These are phyloP conservation scores for Punctularia strigosozonata DNA, from an alignment of 768 basidiomycete species.

Conservation along the genomic window DNA sequence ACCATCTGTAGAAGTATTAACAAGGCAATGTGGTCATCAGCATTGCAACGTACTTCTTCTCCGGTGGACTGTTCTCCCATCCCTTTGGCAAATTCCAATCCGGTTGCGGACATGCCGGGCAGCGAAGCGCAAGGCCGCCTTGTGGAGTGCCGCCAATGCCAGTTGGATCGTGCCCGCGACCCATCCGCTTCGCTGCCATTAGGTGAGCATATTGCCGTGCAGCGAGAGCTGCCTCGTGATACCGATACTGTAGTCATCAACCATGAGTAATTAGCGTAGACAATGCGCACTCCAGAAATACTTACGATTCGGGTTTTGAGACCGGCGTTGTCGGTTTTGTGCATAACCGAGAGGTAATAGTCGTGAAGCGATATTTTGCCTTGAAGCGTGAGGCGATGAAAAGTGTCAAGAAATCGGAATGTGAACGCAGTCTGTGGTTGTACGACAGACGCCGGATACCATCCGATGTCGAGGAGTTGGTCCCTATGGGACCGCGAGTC, in stretches of 20 bases:
- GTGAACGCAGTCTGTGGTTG: neutral
- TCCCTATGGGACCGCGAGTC: neutral
- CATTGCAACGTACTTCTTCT: neutral
- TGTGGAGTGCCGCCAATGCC: neutral
- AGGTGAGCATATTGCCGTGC: neutral
- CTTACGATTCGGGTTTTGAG: neutral
- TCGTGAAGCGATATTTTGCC: neutral
- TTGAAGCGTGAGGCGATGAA: neutral
- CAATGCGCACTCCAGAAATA: neutral
- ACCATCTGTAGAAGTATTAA: constrained; percentile 8
- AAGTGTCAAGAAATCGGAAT: neutral
- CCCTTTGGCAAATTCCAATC: constrained; percentile 3
- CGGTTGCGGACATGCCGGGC: constrained; percentile 6
- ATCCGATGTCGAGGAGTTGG: neutral
- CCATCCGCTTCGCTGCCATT: neutral
- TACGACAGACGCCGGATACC: neutral
- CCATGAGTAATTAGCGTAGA: neutral
- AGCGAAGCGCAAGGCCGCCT: constrained; percentile 3
- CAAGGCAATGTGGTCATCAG: neutral
- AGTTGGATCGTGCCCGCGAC: constrained; percentile 4
- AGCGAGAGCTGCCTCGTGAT: constrained; percentile 1
- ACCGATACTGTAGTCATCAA: constrained; percentile 3
- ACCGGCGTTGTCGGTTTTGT: neutral
- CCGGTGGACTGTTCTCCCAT: neutral
- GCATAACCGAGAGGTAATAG: neutral